Conservation (phyloP, 371 early-diverging fungal genomes). For the Funneliformis caledonium region DNA sequence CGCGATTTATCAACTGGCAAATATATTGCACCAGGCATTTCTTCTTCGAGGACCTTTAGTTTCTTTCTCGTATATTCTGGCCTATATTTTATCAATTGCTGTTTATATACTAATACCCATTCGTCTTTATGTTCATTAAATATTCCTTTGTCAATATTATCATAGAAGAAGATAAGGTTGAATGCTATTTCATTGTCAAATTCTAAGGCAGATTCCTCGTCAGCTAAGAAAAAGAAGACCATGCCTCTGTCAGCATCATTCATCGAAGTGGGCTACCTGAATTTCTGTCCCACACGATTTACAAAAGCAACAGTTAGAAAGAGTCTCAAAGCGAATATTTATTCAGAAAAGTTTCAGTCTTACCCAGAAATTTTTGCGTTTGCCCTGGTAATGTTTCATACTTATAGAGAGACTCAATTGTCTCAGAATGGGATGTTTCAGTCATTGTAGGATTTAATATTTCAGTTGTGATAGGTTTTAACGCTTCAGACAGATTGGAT, state of each 20-base stretch:
- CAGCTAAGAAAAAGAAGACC: background rate
- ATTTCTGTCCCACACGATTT: background rate
- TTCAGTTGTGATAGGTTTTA: background rate
- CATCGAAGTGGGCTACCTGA: constrained; percentile 10
- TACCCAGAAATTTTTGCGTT: constrained; percentile 16
- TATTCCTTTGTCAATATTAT: background rate
- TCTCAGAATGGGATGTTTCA: constrained; percentile 9
- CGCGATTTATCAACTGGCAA: constrained; percentile 8
- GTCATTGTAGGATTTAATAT: no score
- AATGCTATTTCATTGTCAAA: background rate
- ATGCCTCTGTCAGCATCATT: background rate
- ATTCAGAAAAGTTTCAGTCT: background rate
- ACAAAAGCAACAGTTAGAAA: constrained; percentile 3
- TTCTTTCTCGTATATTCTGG: constrained; percentile 3
- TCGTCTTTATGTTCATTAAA: constrained; percentile 17
- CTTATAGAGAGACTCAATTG: no score
- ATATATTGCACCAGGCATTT: no score
- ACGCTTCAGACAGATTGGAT: background rate
- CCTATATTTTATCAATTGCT: background rate
- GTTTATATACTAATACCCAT: constrained; percentile 19
- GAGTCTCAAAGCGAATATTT: background rate
- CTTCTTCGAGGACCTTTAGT: constrained; percentile 12
- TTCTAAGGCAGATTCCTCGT: background rate
- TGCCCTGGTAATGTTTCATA: background rate
- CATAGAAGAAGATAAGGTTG: no score